A percentile compares a stretch with the other conserved stretches of the same genome.
Evolutionary conservation across 495 filamentous ascomycete genomes (phyloP).

Genomic region (Tuber microsphaerosporum): DNA sequence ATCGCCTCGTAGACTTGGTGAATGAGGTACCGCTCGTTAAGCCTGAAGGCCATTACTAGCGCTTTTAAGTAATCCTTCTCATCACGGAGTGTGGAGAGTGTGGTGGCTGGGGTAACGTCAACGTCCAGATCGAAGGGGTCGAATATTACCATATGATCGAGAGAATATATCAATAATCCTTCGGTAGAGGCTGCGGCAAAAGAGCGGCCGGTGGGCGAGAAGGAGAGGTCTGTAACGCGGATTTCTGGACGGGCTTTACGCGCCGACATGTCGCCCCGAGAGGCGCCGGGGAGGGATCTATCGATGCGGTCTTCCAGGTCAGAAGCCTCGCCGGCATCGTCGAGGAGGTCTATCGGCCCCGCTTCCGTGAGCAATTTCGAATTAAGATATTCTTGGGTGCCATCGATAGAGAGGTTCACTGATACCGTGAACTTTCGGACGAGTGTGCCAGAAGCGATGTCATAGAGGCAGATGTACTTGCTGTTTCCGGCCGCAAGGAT

Average conservation of each 20-base stretch:
- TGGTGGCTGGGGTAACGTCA: slow-evolving; percentile 75
- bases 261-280: slow-evolving; percentile 71
- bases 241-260: slow-evolving; percentile 73
- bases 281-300: slow-evolving; percentile 75
- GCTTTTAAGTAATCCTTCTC: slow-evolving; percentile 82
- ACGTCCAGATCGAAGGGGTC: slow-evolving; percentile 96
- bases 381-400: slow-evolving; percentile 94
- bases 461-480: slow-evolving; percentile 96
- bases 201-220: slow-evolving; percentile 76
- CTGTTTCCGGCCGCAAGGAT: slow-evolving; percentile 85
- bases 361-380: slow-evolving; percentile 84
- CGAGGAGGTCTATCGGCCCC: slow-evolving; percentile 72
- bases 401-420: slow-evolving; percentile 85
- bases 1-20: slow-evolving; percentile 77
- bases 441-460: slow-evolving; percentile 77
- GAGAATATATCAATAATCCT: slow-evolving; percentile 81
- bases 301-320: slow-evolving; percentile 82
- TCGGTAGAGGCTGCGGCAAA: slow-evolving; percentile 96
- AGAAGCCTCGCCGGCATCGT: slow-evolving; percentile 78
- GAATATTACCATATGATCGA: slow-evolving; percentile 73
- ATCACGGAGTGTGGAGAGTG: slow-evolving; percentile 62
- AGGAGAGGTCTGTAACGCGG: slow-evolving; percentile 74
- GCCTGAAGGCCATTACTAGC: slow-evolving; percentile 89
- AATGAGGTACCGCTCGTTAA: slow-evolving; percentile 72
- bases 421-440: slow-evolving; percentile 91